Base-by-base conservation (phyloP, 352 stramenopile genomes). In the Phytophthora nicotianae region DNA sequence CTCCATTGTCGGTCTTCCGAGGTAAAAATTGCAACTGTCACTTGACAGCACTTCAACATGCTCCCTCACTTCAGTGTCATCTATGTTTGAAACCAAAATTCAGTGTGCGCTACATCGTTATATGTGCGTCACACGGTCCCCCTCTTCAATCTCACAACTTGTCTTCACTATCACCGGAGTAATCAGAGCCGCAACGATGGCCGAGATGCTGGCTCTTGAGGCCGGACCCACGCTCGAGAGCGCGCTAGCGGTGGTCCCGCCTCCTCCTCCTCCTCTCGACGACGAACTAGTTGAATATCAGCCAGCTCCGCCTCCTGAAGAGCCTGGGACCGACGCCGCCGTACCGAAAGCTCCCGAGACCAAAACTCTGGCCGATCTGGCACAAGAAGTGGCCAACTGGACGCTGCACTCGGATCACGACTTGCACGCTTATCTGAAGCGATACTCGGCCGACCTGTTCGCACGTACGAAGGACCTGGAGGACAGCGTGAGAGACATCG, bases 371-470 rank as follows among this genome's bases (percentile, higher is more conserved):
- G 26, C 64, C 11, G 74, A 79, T 35, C 43, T 86, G n/a, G 68
- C 72, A 9, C 58, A 64, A 6, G 72, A 90, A 43, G 73, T 79
- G 49, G 43, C 53, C 23, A 79, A 79, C 49, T 92, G 83, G 83
- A 92, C 83, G 66, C 68, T 92, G 26, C 83, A 92, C 54, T 86
- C 82, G 56, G 83, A 92, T 57, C 81, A 83, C 61, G 75, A 89
- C 24, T 60, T 92, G 23, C 81, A 92, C 59, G 46, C 73, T 47
- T 90, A 85, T 46, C 67, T 95, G 21, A 86, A 91, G 56, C 46
- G 51, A 5, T 59, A 92, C 70, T 95, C 86, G 24, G 45, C 74
- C 0, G 64, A 84, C 20, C 61, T 95, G 16, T 90, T 71, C n/a
- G 27, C 53, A 4, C 79, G 81, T 29, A 94, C 86, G 0, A 94